Percentiles rank a stretch among this genome's conserved stretches.
phyloP scores from a whole-genome alignment of 2,329 filamentous ascomycete species.

The Hypoxylon sp. region DNA sequence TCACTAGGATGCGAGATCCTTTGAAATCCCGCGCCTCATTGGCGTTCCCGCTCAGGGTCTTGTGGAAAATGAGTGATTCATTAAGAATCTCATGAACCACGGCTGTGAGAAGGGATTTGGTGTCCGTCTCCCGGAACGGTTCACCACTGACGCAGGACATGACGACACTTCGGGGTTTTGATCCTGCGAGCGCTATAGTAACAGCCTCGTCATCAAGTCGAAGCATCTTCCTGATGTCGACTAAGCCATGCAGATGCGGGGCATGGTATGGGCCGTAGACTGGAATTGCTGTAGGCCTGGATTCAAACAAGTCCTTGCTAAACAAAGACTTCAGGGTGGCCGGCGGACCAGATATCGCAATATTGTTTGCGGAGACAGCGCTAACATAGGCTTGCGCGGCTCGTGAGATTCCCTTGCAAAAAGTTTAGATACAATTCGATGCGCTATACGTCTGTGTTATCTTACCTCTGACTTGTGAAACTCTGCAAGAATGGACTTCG shows the following conservation, averaged over 20 bases:
- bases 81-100: constrained; percentile 64
- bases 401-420: constrained; percentile 55
- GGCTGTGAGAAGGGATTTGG: constrained; percentile 57
- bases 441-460: not conserved
- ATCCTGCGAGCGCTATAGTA: constrained; percentile 56
- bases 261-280: constrained; percentile 71
- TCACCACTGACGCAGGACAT: constrained; percentile 65
- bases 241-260: constrained; percentile 61
- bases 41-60: constrained; percentile 62
- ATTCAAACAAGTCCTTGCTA: constrained; percentile 55
- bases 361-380: constrained; percentile 61
- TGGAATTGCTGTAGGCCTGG: constrained; percentile 62
- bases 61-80: constrained; percentile 62
- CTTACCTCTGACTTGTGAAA: constrained; percentile 69
- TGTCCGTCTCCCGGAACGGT: constrained; percentile 57
- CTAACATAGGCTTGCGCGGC: constrained; percentile 67
- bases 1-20: constrained; percentile 58
- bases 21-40: constrained; percentile 57
- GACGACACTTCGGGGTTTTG: constrained; percentile 60
- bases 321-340: constrained; percentile 60
- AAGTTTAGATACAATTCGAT: constrained; percentile 20
- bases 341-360: constrained; percentile 69
- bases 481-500: constrained; percentile 63
- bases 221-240: constrained; percentile 61
- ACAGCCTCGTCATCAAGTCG: constrained; percentile 57